Base-by-base conservation (phyloP, 345 rosid species). In the Durio zibethinus region DNA sequence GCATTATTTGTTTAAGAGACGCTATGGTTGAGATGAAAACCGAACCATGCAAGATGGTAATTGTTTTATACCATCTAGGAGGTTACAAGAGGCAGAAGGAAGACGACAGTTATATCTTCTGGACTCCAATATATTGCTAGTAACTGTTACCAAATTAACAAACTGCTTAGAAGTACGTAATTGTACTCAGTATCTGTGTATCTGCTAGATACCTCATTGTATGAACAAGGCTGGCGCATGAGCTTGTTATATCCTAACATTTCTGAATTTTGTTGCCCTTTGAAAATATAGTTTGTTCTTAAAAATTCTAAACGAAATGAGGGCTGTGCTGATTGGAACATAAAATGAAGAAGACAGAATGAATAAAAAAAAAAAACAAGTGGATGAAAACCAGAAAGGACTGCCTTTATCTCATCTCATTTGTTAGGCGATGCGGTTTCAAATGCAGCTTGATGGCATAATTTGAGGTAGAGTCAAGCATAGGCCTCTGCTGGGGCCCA, bases 1-100 rank as follows among this genome's bases (percentile, higher is more conserved):
- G 31, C 97, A 96, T 77, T 31, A 85, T 7, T 77, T 95, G 85
- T 93, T 96, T 80, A 96, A 84, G 81, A 91, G 64, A 80, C 92
- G 97, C 21, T 94, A 10, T 29, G 90, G 64, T 76, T 88, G 83
- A 88, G 77, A 75, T 11, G 78, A 12, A 12, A 40, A 18, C 36
- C 18, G 7, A 14, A n/a, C 50, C 76, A 14, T 31, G 67, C n/a
- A n/a, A 36, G 45, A 14, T 43, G 36, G 20, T 65, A 31, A 4
- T 36, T 36, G 47, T 36, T 36, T 38, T 3, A 20, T 10, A 20
- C 47, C 10, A 10, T 67, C 11, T 21, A n/a, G 8, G 60, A 7
- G n/a, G 23, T 16, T 16, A 63, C 11, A 7, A 63, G 11, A 31
- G 12, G 47, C 25, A 3, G 31, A 11, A 8, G 35, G 20, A 21